Conservation (phyloP, 73 alveolate genomes). For the Paramecium pentaurelia region DNA sequence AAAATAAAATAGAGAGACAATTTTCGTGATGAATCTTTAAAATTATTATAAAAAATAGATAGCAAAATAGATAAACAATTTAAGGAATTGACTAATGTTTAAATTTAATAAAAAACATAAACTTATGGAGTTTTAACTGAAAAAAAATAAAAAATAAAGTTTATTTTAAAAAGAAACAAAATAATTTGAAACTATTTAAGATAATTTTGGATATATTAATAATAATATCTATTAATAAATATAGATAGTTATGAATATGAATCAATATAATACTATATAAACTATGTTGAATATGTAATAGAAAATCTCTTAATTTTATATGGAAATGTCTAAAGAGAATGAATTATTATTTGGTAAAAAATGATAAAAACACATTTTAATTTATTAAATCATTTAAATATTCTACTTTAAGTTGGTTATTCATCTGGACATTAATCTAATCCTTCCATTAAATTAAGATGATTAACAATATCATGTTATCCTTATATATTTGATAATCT, state of each 20-base stretch:
- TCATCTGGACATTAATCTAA: slow-evolving; percentile 8
- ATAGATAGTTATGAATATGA: background rate
- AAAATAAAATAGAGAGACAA: background rate
- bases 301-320: background rate
- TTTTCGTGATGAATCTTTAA: background rate
- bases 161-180: background rate
- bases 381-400: background rate
- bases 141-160: background rate
- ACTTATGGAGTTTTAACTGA: background rate
- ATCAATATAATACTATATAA: background rate
- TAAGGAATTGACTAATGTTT: background rate
- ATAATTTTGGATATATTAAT: background rate
- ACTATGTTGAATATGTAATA: background rate
- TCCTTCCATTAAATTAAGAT: background rate
- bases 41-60: background rate
- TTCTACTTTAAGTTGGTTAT: background rate
- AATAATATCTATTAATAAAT: background rate
- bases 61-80: background rate
- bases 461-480: background rate
- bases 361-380: background rate
- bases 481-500: background rate
- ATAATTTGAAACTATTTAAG: background rate
- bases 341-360: background rate
- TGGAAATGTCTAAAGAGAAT: background rate
- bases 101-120: background rate